A percentile compares a stretch with the other conserved stretches of the same genome.
Conservation (phyloP, 768 basidiomycete genomes). For the Trametes villosa region DNA sequence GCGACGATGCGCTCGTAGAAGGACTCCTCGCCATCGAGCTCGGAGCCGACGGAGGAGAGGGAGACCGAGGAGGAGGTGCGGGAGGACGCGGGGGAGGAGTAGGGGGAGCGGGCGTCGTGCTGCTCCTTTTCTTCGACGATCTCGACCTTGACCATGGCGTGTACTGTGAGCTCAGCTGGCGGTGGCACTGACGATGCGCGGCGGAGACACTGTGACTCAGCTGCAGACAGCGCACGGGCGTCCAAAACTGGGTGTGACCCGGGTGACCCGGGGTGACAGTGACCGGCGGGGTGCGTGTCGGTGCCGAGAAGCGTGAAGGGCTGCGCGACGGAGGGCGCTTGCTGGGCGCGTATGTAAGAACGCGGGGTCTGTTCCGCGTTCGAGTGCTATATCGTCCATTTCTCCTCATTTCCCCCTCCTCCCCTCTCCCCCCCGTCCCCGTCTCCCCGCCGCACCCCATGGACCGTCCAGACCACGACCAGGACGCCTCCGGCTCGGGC, state of each 20-base stretch:
- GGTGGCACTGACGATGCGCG: slow-evolving; percentile 4
- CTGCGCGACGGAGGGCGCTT: slow-evolving; percentile 20
- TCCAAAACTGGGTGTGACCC: slow-evolving; percentile 2
- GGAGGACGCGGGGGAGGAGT: slow-evolving; percentile 75
- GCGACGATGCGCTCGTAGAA: slow-evolving; percentile 86
- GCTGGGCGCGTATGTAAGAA: slow-evolving; percentile 17
- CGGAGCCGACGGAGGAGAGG: slow-evolving; percentile 80
- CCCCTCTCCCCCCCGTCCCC: slow-evolving; percentile 6
- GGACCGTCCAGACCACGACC: slow-evolving; percentile 21
- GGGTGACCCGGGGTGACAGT: slow-evolving; percentile 1
- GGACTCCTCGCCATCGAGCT: slow-evolving; percentile 76
- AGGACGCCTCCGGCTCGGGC: slow-evolving; percentile 10
- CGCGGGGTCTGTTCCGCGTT: slow-evolving; percentile 21
- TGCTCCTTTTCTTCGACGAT: slow-evolving; percentile 84
- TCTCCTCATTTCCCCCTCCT: slow-evolving; percentile 12
- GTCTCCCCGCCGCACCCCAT: slow-evolving; percentile 17
- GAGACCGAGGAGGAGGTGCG: slow-evolving; percentile 72
- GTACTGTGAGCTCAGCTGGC: background rate
- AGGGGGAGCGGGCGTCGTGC: slow-evolving; percentile 59
- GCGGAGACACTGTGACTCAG: background rate
- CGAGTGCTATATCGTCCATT: slow-evolving; percentile 18
- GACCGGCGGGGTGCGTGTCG: slow-evolving; percentile 13
- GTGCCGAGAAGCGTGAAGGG: slow-evolving; percentile 22
- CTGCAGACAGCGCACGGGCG: background rate
- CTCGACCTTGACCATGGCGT: slow-evolving; percentile 90